Percentiles rank a stretch among this genome's conserved stretches.
Evolutionary conservation across 495 filamentous ascomycete species (phyloP).

Genomic region (Annulohypoxylon moriforme): DNA sequence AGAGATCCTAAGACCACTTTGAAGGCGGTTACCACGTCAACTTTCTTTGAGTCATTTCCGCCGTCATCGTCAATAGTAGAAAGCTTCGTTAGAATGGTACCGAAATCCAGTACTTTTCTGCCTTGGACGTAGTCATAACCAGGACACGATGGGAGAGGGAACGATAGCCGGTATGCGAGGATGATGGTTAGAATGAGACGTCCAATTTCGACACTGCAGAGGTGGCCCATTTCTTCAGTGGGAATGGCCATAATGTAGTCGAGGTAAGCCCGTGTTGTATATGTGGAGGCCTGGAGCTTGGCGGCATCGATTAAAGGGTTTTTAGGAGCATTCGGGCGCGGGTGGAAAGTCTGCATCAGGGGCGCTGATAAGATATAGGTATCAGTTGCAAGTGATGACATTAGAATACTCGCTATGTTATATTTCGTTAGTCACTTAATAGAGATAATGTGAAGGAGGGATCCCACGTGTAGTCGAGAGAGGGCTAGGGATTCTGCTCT

Average conservation of each 20-base stretch:
- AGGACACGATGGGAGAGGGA: slow-evolving; percentile 51
- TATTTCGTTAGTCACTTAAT: slow-evolving; percentile 9
- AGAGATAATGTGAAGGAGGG: not conserved
- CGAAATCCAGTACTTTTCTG: slow-evolving; percentile 48
- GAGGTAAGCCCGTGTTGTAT: slow-evolving; percentile 40
- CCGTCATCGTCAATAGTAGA: slow-evolving; percentile 29
- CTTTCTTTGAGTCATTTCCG: slow-evolving; percentile 22
- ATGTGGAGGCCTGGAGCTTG: slow-evolving; percentile 32
- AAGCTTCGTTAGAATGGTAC: slow-evolving; percentile 45
- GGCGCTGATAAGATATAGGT: slow-evolving; percentile 54
- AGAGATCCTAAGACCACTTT: slow-evolving; percentile 55
- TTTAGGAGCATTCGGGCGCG: not conserved
- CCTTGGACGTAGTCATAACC: slow-evolving; percentile 53
- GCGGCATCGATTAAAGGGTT: slow-evolving; percentile 10
- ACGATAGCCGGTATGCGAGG: slow-evolving; percentile 56
- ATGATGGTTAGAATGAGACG: slow-evolving; percentile 52
- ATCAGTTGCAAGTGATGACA: slow-evolving; percentile 48
- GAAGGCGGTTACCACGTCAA: slow-evolving; percentile 53
- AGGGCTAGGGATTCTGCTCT: slow-evolving; percentile 47
- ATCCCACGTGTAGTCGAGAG: slow-evolving; percentile 38
- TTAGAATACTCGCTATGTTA: slow-evolving; percentile 47
- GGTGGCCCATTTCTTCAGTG: slow-evolving; percentile 42
- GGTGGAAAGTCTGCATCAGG: slow-evolving; percentile 43
- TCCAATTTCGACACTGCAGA: slow-evolving; percentile 51
- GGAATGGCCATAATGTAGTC: slow-evolving; percentile 46